phyloP scores from a whole-genome alignment of 2,329 filamentous ascomycete species.

The Neophaeococcomyces aloes region DNA sequence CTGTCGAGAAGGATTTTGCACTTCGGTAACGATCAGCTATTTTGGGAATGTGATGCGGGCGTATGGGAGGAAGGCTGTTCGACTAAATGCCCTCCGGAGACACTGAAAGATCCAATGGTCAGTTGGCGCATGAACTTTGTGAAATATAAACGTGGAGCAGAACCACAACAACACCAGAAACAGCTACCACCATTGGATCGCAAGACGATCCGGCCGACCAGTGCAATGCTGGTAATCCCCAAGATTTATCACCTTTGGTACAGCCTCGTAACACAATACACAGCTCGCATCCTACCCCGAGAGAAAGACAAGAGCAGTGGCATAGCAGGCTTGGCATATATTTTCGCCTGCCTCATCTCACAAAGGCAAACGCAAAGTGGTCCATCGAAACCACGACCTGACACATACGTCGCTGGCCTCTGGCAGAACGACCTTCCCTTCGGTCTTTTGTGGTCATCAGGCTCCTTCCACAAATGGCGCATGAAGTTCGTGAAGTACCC shows the following conservation, averaged over 20 bases:
- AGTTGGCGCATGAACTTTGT: slow-evolving; percentile 4
- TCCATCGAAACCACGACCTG: slow-evolving; percentile 1
- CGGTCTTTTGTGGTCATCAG: slow-evolving; percentile 7
- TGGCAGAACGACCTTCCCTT: slow-evolving; percentile 8
- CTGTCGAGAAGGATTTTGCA: slow-evolving; percentile 5
- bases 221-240: slow-evolving; percentile 8
- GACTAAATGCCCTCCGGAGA: slow-evolving; percentile 12
- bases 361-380: slow-evolving; percentile 4
- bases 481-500: slow-evolving; percentile 12
- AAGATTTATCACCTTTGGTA: slow-evolving; percentile 9
- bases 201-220: slow-evolving; percentile 12
- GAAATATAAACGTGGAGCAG: slow-evolving; percentile 3
- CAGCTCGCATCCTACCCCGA: background rate
- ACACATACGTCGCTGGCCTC: slow-evolving; percentile 6
- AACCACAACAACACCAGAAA: slow-evolving; percentile 1
- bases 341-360: slow-evolving; percentile 8
- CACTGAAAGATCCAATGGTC: slow-evolving; percentile 17
- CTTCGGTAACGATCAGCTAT: slow-evolving; percentile 7
- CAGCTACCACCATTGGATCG: background rate
- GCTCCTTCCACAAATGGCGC: slow-evolving; percentile 8
- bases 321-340: slow-evolving; percentile 6
- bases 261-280: slow-evolving; percentile 7
- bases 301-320: slow-evolving; percentile 8
- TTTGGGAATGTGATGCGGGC: slow-evolving; percentile 8
- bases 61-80: slow-evolving; percentile 6